Evolutionary conservation across 2,329 filamentous ascomycete species (phyloP).

Genomic region (Colletotrichum sojae): DNA sequence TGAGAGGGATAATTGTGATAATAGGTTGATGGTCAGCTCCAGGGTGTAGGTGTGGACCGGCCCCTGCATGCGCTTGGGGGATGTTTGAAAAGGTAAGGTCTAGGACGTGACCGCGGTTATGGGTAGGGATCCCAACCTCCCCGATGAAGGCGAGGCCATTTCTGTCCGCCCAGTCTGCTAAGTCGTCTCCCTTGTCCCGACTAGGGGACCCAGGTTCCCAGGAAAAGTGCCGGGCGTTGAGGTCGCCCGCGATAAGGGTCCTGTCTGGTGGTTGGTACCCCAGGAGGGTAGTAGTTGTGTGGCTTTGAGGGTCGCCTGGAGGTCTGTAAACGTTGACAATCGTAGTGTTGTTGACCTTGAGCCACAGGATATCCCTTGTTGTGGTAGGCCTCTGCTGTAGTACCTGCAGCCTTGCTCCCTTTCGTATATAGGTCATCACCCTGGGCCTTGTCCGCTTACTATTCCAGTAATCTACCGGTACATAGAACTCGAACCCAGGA

Average conservation of each 20-base stretch:
- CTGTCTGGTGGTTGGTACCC: background rate
- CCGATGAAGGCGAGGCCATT: background rate
- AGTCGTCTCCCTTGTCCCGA: background rate
- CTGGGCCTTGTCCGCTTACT: too few relatives aligned
- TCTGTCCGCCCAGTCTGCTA: background rate
- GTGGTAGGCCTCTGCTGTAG: too few relatives aligned
- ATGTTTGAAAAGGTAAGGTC: conserved; percentile 1
- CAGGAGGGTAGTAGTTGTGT: too few relatives aligned
- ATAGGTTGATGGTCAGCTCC: conserved; percentile 11
- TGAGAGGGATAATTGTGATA: background rate
- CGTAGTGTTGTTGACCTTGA: too few relatives aligned
- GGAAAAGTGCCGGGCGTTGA: background rate
- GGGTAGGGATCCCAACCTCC: background rate
- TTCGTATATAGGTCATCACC: too few relatives aligned
- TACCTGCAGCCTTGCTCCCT: too few relatives aligned
- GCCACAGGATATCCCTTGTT: too few relatives aligned
- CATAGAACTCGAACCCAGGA: too few relatives aligned
- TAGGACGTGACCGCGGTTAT: background rate
- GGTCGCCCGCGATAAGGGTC: background rate
- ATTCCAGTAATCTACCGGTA: too few relatives aligned
- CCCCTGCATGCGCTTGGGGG: background rate
- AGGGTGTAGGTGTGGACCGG: conserved; percentile 8
- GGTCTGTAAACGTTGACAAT: too few relatives aligned
- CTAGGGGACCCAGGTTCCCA: conserved; percentile 1
- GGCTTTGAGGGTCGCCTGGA: too few relatives aligned